Percentiles rank a stretch among this genome's conserved stretches.
phyloP scores from a whole-genome alignment of 2,329 filamentous ascomycete species.

The Colletotrichum tropicale region DNA sequence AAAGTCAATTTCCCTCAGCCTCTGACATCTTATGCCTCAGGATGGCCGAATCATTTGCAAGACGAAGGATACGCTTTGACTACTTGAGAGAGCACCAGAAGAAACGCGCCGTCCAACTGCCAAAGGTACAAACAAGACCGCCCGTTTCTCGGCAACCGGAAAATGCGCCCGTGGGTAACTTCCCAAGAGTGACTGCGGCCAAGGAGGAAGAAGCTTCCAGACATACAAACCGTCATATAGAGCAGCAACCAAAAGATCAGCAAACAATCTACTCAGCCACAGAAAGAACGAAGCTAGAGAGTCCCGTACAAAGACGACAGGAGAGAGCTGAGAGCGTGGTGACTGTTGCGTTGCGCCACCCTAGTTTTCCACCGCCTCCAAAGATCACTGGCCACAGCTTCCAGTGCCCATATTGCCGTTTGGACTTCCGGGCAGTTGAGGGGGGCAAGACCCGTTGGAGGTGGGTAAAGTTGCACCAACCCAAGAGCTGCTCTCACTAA shows the following conservation, averaged over 20 bases:
- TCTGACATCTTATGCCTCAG: rapidly evolving
- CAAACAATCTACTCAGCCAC: neutral
- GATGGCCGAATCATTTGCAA: neutral
- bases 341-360: rapidly evolving
- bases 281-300: neutral
- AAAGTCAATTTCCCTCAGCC: rapidly evolving
- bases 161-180: too few species aligned
- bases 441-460: rapidly evolving
- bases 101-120: neutral
- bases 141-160: too few species aligned
- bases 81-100: neutral
- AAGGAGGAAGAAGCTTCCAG: rapidly evolving
- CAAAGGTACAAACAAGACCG: too few species aligned
- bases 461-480: rapidly evolving
- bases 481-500: neutral
- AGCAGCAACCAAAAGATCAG: neutral
- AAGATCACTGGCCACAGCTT: neutral
- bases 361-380: neutral
- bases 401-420: neutral
- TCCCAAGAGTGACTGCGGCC: too few species aligned
- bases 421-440: neutral
- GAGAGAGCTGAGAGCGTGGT: neutral
- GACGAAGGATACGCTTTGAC: neutral
- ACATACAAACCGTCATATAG: rapidly evolving
- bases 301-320: rapidly evolving